phyloP scores from a whole-genome alignment of 179 eudicot species.

The Heliamphora pulchella region DNA sequence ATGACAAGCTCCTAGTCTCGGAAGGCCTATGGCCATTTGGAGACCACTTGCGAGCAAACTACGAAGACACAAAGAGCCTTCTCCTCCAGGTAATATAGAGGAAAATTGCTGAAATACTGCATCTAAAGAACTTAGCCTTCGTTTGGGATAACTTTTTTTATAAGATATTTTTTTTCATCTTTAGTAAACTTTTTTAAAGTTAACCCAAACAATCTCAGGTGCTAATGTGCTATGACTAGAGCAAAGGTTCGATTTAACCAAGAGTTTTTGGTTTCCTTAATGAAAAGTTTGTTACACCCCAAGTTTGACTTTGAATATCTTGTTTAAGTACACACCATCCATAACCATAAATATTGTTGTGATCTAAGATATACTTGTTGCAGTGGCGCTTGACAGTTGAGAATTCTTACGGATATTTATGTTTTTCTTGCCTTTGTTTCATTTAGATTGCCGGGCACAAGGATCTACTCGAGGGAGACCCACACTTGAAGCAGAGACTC shows the following conservation, averaged over 20 bases:
- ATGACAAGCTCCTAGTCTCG: slow-evolving; percentile 77
- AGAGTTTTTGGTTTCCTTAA: neutral
- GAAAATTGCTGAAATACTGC: slow-evolving; percentile 8
- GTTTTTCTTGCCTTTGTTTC: no score
- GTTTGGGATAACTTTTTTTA: no score
- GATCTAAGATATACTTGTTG: no score
- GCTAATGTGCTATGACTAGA: no score
- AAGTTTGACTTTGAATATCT: neutral
- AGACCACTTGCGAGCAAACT: slow-evolving; percentile 47
- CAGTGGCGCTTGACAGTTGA: no score
- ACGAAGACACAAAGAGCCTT: slow-evolving; percentile 59
- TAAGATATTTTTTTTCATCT: no score
- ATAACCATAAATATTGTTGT: no score
- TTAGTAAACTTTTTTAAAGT: no score
- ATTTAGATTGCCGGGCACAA: slow-evolving; percentile 71
- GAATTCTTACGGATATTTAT: no score
- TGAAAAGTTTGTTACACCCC: neutral
- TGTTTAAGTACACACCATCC: neutral
- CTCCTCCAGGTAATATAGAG: slow-evolving; percentile 53
- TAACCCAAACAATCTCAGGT: no score
- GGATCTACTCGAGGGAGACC: slow-evolving; percentile 83
- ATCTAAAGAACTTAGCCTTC: slow-evolving; percentile 12
- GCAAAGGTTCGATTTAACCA: neutral
- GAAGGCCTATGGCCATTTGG: slow-evolving; percentile 74
- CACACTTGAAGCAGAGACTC: slow-evolving; percentile 79